A percentile compares a stretch with the other conserved stretches of the same genome.
Evolutionary conservation across 805 yeast species (phyloP).

Genomic region (Cyberlindnera mrakii): DNA sequence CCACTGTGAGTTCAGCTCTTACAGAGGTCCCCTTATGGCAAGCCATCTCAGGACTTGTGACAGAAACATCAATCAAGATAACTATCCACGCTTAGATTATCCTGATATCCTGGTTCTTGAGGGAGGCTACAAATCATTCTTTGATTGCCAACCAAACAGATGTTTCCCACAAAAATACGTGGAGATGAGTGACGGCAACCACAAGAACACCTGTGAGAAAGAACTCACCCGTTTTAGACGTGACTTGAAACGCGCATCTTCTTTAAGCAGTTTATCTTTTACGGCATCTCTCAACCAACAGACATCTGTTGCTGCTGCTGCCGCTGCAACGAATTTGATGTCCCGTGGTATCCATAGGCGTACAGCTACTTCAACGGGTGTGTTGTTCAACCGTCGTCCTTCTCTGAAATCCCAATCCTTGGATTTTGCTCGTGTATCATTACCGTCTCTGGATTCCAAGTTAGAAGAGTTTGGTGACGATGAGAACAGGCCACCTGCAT

Average conservation of each 20-base stretch:
- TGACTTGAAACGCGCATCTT: conserved; percentile 34
- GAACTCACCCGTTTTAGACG: conserved; percentile 48
- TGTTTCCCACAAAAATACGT: conserved; percentile 79
- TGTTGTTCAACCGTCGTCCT: conserved; percentile 17
- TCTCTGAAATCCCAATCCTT: conserved; percentile 14
- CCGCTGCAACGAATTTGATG: conserved; percentile 1
- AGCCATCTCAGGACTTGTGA: conserved; percentile 78
- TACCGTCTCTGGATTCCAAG: not conserved
- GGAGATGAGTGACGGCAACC: conserved; percentile 71
- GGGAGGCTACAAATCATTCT: conserved; percentile 87
- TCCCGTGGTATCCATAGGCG: conserved; percentile 17
- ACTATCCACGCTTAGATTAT: conserved; percentile 75
- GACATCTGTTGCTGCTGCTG: conserved; percentile 1
- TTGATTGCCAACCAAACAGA: conserved; percentile 44
- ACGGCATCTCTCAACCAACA: conserved; percentile 13
- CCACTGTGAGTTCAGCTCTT: conserved; percentile 92
- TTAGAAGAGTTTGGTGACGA: conserved; percentile 1
- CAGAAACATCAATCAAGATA: conserved; percentile 61
- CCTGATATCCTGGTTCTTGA: conserved; percentile 87
- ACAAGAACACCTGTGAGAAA: conserved; percentile 44
- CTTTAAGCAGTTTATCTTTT: conserved; percentile 25
- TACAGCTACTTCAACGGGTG: conserved; percentile 18
- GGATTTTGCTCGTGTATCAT: conserved; percentile 14
- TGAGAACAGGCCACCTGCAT: conserved; percentile 20
- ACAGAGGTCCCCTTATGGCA: conserved; percentile 94